These are phyloP conservation scores for Skeletonema potamos DNA, from an alignment of 108 stramenopile genomes.

Conservation along the genomic window DNA sequence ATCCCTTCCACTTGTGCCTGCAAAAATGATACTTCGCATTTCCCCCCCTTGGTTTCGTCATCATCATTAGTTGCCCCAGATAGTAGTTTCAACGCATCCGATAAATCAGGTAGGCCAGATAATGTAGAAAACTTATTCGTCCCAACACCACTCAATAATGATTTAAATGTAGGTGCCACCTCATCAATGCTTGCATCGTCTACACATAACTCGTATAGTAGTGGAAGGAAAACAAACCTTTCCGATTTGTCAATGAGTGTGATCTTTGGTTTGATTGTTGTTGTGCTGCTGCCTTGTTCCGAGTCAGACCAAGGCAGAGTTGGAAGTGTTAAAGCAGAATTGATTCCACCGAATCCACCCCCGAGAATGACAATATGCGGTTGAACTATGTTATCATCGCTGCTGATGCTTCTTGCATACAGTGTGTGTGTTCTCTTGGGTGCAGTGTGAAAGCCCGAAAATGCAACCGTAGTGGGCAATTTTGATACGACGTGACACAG, in stretches of 20 bases:
- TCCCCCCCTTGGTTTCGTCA: neutral
- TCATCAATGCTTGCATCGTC: slow-evolving; percentile 62
- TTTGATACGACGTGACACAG: neutral
- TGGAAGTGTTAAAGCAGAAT: slow-evolving; percentile 55
- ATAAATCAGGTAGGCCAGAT: slow-evolving; percentile 5
- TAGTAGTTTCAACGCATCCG: neutral
- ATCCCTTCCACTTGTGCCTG: slow-evolving; percentile 54
- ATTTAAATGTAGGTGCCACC: slow-evolving; percentile 64
- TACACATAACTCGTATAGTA: slow-evolving; percentile 83
- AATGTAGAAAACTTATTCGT: neutral
- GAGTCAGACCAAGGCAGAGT: slow-evolving; percentile 37
- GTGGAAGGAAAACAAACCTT: slow-evolving; percentile 85
- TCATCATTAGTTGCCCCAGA: slow-evolving; percentile 5
- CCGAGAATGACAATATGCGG: slow-evolving; percentile 62
- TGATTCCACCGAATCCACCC: slow-evolving; percentile 71
- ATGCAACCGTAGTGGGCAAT: neutral
- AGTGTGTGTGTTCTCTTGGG: neutral
- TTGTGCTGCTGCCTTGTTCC: neutral
- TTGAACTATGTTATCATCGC: neutral
- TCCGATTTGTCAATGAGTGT: slow-evolving; percentile 80
- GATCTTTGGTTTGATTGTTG: slow-evolving; percentile 46
- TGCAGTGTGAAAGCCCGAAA: neutral
- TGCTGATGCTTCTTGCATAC: neutral
- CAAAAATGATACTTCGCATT: slow-evolving; percentile 25
- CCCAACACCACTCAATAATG: slow-evolving; percentile 47